A percentile compares a stretch with the other conserved stretches of the same genome.
Conservation (phyloP, 768 basidiomycete genomes). For the Pulveroboletus frians region DNA sequence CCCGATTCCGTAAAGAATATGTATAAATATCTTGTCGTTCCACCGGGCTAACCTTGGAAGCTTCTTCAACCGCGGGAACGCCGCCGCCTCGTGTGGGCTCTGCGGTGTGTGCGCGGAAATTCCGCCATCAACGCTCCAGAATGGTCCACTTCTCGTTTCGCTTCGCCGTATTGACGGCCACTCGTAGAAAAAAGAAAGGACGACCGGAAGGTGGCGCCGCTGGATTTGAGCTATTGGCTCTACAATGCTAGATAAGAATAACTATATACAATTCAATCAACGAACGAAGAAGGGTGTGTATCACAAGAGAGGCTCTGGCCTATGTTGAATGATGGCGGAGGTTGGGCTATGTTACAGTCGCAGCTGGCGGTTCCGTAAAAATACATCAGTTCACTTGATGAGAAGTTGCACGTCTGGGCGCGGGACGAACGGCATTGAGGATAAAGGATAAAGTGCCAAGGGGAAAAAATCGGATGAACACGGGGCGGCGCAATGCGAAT, state of each 20-base stretch:
- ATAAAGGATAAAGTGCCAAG: not conserved
- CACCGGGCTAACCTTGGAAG: no score
- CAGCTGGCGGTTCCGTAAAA: constrained; percentile 26
- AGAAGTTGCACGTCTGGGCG: constrained; percentile 1
- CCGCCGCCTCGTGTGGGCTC: constrained; percentile 5
- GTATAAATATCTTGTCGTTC: not conserved
- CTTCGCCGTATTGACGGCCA: constrained; percentile 3
- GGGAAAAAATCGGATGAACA: constrained; percentile 3
- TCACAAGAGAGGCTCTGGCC: constrained; percentile 5
- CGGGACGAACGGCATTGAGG: constrained; percentile 2
- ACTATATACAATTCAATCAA: constrained; percentile 26
- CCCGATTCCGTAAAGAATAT: not conserved
- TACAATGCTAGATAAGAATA: constrained; percentile 26
- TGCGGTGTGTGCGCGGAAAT: constrained; percentile 6
- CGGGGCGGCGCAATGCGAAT: constrained; percentile 4
- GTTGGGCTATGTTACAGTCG: constrained; percentile 20
- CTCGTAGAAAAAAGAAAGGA: not conserved
- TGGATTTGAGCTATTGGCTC: constrained; percentile 3
- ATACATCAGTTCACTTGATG: constrained; percentile 20
- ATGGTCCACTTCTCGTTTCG: constrained; percentile 11
- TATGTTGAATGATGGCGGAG: not conserved
- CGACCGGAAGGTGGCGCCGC: not conserved
- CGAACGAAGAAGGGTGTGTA: constrained; percentile 15
- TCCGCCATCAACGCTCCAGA: not conserved
- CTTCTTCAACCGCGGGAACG: not conserved